A percentile compares a stretch with the other conserved stretches of the same genome.
Conservation (phyloP, 2,329 filamentous ascomycete genomes). For the Venturia aucupariae region DNA sequence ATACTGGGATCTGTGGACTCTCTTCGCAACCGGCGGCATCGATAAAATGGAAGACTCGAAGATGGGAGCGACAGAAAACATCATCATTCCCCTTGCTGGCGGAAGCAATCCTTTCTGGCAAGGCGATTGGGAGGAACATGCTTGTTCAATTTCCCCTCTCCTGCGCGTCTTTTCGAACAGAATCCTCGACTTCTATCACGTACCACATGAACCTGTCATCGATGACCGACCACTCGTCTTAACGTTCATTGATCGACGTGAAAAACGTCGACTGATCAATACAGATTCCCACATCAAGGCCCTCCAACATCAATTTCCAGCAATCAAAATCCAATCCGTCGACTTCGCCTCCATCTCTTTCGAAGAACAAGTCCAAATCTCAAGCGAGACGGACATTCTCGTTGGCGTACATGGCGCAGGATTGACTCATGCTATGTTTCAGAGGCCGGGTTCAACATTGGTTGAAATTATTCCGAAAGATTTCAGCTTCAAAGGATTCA, state of each 20-base stretch:
- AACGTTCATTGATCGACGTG: not conserved
- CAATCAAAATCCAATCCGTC: slow-evolving; percentile 25
- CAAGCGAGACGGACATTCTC: slow-evolving; percentile 33
- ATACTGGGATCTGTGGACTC: not conserved
- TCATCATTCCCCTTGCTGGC: slow-evolving; percentile 34
- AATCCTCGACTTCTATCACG: not conserved
- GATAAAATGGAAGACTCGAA: not conserved
- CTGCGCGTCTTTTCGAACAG: not conserved
- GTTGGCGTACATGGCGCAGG: slow-evolving; percentile 38
- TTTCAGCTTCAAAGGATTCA: slow-evolving; percentile 31
- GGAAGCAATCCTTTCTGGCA: slow-evolving; percentile 36
- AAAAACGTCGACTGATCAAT: slow-evolving; percentile 3
- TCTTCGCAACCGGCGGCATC: not conserved
- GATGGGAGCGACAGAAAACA: slow-evolving; percentile 11
- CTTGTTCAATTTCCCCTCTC: slow-evolving; percentile 26
- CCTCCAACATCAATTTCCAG: slow-evolving; percentile 17
- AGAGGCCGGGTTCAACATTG: slow-evolving; percentile 27
- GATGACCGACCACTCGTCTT: not conserved
- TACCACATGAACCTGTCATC: not conserved
- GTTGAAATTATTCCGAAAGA: slow-evolving; percentile 35
- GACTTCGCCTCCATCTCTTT: slow-evolving; percentile 34
- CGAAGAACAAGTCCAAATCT: slow-evolving; percentile 27
- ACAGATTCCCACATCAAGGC: not conserved
- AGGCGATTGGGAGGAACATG: slow-evolving; percentile 29
- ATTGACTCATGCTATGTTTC: slow-evolving; percentile 35